Base-by-base conservation (phyloP, 1,139 yeast genomes). In the Yamadazyma friedrichii region DNA sequence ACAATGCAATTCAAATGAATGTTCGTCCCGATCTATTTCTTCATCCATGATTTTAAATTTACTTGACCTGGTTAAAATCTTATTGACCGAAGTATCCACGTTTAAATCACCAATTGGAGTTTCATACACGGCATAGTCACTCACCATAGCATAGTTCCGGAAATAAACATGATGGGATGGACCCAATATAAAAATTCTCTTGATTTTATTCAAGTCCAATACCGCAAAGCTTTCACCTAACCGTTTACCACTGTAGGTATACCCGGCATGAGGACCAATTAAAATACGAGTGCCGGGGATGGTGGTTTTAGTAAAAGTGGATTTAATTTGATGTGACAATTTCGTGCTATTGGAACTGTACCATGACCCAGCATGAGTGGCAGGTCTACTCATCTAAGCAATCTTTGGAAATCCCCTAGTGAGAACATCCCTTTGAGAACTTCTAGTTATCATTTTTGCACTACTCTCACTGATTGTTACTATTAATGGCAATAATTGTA, bases 101-200 rank as follows among this genome's bases (percentile, higher is more conserved):
- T 73, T 68, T 3, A 93, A 55, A 31, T 74, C 59, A 0, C 98
- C 98, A 9, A 91, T 57, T 0, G 98, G 98, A 0, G 98, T 91
- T 35, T 76, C 84, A 53, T 88, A 83, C 10, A 48, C 54, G 9
- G 69, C 69, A 54, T 71, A 88, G 2, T 60, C 62, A 2, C 88
- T 72, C 4, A 88, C 58, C 50, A 75, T 67, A 0, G 82, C 89
- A 17, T 73, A 72, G 31, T 76, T 74, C 42, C 70, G 70, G 64
- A 86, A 88, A 56, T 84, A 88, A n/a, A 85, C 82, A 58, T 88
- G 96, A 57, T 93, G 99, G 0, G 96, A 85, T 0, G 99, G 98
- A 0, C 98, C 98, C 53, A 93, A 61, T 2, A 93, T 70, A 51
- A 93, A 87, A 2, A 93, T 77, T 16, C 94, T 67, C 51, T 80